phyloP scores from a whole-genome alignment of 2,329 filamentous ascomycete species.

The Trichophyton rubrum region DNA sequence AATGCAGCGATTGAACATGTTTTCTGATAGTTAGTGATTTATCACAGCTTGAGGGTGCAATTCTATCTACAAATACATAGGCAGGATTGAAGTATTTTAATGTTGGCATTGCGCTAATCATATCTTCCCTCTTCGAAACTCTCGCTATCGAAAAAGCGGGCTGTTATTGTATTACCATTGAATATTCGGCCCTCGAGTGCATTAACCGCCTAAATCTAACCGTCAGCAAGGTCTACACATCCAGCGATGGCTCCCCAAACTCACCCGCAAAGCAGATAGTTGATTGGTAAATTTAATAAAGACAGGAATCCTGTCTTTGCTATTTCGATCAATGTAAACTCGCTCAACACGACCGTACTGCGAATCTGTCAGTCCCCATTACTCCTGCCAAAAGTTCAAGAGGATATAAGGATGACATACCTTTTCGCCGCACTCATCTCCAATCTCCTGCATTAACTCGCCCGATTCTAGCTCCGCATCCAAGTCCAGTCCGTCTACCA shows the following conservation, averaged over 20 bases:
- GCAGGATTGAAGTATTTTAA: no score
- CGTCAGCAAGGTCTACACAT: conserved; percentile 9
- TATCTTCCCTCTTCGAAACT: conserved; percentile 63
- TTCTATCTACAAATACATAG: no score
- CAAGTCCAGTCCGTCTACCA: conserved; percentile 77
- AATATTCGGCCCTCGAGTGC: conserved; percentile 79
- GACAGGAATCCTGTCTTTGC: conserved; percentile 47
- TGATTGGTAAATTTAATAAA: conserved; percentile 89
- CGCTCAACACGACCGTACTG: conserved; percentile 75
- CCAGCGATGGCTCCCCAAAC: conserved; percentile 24
- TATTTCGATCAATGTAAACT: conserved; percentile 57
- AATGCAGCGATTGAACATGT: not conserved
- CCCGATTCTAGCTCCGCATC: conserved; percentile 58
- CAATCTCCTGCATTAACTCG: conserved; percentile 80
- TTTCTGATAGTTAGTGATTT: no score
- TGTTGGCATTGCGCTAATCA: conserved; percentile 14
- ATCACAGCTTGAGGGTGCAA: no score
- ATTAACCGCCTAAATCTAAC: conserved; percentile 58
- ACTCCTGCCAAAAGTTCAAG: not conserved
- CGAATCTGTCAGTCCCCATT: conserved; percentile 7
- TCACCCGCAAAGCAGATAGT: conserved; percentile 69
- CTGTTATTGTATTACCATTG: conserved; percentile 72
- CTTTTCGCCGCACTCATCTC: conserved; percentile 80
- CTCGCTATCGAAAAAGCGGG: conserved; percentile 68
- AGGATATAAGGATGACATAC: conserved; percentile 25